phyloP scores from a whole-genome alignment of 805 yeast genomes.

The Isabelozyma heimii region DNA sequence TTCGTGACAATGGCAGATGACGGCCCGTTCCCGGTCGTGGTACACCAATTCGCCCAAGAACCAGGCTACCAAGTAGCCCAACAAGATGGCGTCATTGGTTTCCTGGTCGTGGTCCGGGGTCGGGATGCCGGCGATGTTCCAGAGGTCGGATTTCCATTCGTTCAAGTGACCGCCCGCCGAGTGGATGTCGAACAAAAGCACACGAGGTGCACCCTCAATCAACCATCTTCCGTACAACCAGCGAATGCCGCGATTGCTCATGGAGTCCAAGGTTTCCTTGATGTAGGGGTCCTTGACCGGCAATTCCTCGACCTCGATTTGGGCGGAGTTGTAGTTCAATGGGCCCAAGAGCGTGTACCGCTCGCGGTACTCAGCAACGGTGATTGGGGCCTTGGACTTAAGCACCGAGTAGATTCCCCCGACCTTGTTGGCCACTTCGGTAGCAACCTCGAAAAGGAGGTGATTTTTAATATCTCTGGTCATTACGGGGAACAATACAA shows the following conservation, averaged over 20 bases:
- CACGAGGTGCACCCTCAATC: conserved; percentile 96
- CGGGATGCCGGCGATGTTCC: conserved; percentile 91
- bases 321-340: conserved; percentile 67
- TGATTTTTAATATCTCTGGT: conserved; percentile 85
- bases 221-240: conserved; percentile 94
- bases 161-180: conserved; percentile 68
- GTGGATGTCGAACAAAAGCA: conserved; percentile 78
- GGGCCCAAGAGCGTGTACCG: conserved; percentile 89
- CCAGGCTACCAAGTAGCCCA: conserved; percentile 96
- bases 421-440: conserved; percentile 96
- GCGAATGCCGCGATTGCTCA: conserved; percentile 77
- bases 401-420: conserved; percentile 97
- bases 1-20: conserved; percentile 93
- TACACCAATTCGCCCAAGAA: conserved; percentile 90
- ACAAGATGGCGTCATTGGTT: conserved; percentile 85
- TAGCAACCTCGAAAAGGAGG: conserved; percentile 87
- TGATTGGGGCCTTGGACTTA: conserved; percentile 94
- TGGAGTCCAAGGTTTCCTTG: conserved; percentile 65
- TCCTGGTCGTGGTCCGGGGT: conserved; percentile 87
- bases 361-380: conserved; percentile 88
- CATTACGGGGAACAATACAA: conserved; percentile 35
- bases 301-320: conserved; percentile 78
- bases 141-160: conserved; percentile 93
- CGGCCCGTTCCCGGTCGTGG: conserved; percentile 82
- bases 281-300: conserved; percentile 55